A percentile compares a stretch with the other conserved stretches of the same genome.
phyloP scores from a whole-genome alignment of 139 green algal genomes.

The Penium margaritaceum region DNA sequence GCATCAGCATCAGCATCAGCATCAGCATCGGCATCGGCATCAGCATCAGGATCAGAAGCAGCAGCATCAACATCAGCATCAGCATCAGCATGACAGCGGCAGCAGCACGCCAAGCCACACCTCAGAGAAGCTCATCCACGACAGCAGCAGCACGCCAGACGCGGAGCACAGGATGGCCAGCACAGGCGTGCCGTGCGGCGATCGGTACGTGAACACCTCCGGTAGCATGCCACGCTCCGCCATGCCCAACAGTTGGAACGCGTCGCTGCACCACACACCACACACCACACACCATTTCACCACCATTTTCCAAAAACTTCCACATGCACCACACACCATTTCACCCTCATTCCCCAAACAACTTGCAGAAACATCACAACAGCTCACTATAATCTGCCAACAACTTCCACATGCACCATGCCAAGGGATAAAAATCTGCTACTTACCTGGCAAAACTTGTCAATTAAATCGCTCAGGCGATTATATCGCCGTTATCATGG shows the following conservation, averaged over 20 bases:
- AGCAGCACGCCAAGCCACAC: not conserved
- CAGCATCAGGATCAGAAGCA: not conserved
- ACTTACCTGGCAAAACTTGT: too few species aligned
- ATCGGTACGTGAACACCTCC: slow-evolving; percentile 56
- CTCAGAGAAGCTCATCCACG: slow-evolving; percentile 39
- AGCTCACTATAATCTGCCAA: too few species aligned
- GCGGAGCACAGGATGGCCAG: slow-evolving; percentile 72
- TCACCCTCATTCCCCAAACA: too few species aligned
- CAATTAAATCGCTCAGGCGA: too few species aligned
- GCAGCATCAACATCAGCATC: not conserved
- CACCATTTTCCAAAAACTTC: too few species aligned
- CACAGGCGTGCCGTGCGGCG: slow-evolving; percentile 74
- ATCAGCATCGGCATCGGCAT: not conserved
- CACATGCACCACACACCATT: too few species aligned
- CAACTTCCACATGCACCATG: too few species aligned
- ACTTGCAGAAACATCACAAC: too few species aligned
- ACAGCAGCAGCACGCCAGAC: slow-evolving; percentile 62
- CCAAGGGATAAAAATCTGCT: too few species aligned
- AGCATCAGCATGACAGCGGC: not conserved
- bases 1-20: slow-evolving; percentile 5
- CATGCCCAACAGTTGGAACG: slow-evolving; percentile 89
- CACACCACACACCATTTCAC: too few species aligned
- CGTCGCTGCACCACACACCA: slow-evolving; percentile 62
- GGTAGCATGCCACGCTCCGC: slow-evolving; percentile 89
- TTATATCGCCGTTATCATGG: too few species aligned